These are phyloP conservation scores for Trapa incisa DNA, from an alignment of 345 rosid genomes.

Conservation along the genomic window DNA sequence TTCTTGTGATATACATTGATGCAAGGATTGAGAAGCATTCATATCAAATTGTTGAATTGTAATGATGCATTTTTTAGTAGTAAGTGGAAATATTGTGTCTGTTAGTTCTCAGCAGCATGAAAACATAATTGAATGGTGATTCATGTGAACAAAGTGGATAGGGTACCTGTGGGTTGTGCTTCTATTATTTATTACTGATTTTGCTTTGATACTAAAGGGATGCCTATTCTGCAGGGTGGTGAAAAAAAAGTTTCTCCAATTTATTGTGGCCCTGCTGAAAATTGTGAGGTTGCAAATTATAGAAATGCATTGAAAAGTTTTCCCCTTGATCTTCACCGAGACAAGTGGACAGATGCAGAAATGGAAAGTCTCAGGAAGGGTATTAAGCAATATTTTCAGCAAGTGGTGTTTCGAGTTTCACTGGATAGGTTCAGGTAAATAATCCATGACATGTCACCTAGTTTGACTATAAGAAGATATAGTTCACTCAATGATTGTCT, in stretches of 20 bases:
- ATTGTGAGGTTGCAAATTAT: conserved; percentile 51
- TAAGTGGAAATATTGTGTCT: neutral
- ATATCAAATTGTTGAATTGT: neutral
- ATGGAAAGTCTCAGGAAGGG: conserved; percentile 66
- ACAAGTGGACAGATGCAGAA: conserved; percentile 61
- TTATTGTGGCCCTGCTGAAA: conserved; percentile 57
- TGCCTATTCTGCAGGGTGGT: conserved; percentile 37
- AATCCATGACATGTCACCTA: neutral
- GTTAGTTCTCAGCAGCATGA: neutral
- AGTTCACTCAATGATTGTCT: no score
- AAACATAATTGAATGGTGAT: neutral
- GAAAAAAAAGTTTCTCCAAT: conserved; percentile 33
- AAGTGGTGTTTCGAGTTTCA: conserved; percentile 41
- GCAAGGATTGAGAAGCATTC: neutral
- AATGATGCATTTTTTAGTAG: neutral
- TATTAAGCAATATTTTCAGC: conserved; percentile 64
- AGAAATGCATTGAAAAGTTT: conserved; percentile 35
- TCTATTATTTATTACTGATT: neutral
- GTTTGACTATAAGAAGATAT: no score
- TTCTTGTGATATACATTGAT: neutral
- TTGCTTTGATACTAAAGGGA: conserved; percentile 1
- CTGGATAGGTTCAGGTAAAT: conserved; percentile 48
- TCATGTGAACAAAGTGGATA: neutral
- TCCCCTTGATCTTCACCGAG: conserved; percentile 40
- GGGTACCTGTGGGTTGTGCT: neutral